Evolutionary conservation across 768 basidiomycete genomes (phyloP).

Genomic region (Serendipita indica): DNA sequence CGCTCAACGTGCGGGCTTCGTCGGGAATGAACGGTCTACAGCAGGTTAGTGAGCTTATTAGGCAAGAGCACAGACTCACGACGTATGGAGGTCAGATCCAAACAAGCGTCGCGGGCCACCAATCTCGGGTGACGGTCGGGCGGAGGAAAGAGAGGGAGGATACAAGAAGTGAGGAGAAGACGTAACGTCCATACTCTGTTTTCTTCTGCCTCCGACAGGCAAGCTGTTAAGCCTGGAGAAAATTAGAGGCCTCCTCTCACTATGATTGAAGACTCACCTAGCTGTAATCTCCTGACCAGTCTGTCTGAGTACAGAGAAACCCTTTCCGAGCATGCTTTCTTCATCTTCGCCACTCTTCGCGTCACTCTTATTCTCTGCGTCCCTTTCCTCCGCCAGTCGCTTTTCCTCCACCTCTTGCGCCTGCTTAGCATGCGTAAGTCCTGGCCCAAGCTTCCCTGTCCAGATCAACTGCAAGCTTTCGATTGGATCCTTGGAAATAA

Average conservation of each 20-base stretch:
- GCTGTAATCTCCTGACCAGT: background rate
- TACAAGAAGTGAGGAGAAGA: background rate
- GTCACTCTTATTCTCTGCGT: constrained; percentile 7
- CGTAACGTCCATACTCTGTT: background rate
- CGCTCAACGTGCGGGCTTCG: background rate
- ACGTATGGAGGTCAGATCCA: background rate
- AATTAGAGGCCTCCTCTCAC: background rate
- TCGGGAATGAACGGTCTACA: background rate
- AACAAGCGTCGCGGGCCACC: background rate
- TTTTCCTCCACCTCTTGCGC: background rate
- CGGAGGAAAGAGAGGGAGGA: background rate
- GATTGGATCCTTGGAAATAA: constrained; percentile 5
- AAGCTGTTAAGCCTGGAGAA: background rate
- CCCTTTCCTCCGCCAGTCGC: background rate
- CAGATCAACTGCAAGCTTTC: constrained; percentile 5
- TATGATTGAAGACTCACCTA: background rate
- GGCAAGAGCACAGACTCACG: background rate
- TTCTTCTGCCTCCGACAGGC: background rate
- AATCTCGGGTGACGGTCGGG: constrained; percentile 1
- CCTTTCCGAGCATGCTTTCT: background rate
- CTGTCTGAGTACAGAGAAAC: background rate
- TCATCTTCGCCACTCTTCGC: constrained; percentile 3
- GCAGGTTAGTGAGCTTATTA: background rate
- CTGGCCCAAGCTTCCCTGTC: background rate
- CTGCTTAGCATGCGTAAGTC: constrained; percentile 3